A percentile compares a stretch with the other conserved stretches of the same genome.
Conservation (phyloP, 768 basidiomycete genomes). For the Boletus tylopilopsis region DNA sequence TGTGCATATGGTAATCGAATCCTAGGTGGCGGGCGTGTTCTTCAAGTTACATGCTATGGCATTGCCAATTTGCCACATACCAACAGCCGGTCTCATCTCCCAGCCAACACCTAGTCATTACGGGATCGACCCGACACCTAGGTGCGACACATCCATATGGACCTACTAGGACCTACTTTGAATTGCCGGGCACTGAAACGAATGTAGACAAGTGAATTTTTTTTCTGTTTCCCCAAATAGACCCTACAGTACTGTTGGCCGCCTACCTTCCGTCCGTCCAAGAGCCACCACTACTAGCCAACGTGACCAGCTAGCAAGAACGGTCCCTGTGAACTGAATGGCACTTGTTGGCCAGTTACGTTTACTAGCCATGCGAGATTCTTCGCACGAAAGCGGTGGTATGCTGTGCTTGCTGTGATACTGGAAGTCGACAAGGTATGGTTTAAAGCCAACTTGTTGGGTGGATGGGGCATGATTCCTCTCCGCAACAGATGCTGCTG, state of each 20-base stretch:
- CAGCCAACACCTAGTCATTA: not conserved
- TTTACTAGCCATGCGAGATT: conserved; percentile 4
- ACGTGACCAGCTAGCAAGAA: not conserved
- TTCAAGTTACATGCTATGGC: too few relatives aligned
- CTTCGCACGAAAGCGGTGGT: conserved; percentile 6
- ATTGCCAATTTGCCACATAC: too few relatives aligned
- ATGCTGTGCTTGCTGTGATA: conserved; percentile 18
- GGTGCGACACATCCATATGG: not conserved
- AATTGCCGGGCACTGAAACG: not conserved
- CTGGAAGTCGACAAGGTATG: not conserved
- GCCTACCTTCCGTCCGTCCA: not conserved
- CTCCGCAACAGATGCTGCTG: not conserved
- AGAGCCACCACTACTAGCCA: not conserved
- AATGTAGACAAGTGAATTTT: not conserved
- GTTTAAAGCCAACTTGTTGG: not conserved
- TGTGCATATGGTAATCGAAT: too few relatives aligned
- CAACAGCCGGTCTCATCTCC: not conserved
- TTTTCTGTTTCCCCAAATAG: not conserved
- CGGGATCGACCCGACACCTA: not conserved
- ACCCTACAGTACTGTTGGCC: not conserved
- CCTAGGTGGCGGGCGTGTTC: too few relatives aligned
- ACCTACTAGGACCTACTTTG: not conserved
- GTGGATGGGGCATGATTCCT: not conserved
- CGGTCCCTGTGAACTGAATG: not conserved
- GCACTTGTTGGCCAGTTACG: not conserved